Conservation (phyloP, 176 grass and related monocot genomes). For the bread wheat (Triticum aestivum) region IWGSC_CS_RefSeq_v2.1 NC_057814.1:194268981-194269480, state of each 20-base stretch:
- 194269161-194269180: no score
- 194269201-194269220: background rate
- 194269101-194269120: no score
- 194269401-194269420: background rate
- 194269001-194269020: no score
- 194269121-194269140: no score
- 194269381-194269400: background rate
- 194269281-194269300: background rate
- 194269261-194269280: background rate
- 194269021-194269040: no score
- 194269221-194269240: background rate
- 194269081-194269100: no score
- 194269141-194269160: no score
- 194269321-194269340: background rate
- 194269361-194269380: background rate
- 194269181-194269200: no score
- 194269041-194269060: no score
- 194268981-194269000: no score
- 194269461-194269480: slow-evolving; percentile 8
- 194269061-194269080: no score
- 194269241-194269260: background rate
- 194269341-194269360: background rate
- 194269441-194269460: background rate
- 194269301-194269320: background rate
- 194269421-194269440: background rate